A percentile compares a stretch with the other conserved stretches of the same genome.
Conservation (phyloP, 805 yeast genomes). For the Yarrowia osloensis region DNA sequence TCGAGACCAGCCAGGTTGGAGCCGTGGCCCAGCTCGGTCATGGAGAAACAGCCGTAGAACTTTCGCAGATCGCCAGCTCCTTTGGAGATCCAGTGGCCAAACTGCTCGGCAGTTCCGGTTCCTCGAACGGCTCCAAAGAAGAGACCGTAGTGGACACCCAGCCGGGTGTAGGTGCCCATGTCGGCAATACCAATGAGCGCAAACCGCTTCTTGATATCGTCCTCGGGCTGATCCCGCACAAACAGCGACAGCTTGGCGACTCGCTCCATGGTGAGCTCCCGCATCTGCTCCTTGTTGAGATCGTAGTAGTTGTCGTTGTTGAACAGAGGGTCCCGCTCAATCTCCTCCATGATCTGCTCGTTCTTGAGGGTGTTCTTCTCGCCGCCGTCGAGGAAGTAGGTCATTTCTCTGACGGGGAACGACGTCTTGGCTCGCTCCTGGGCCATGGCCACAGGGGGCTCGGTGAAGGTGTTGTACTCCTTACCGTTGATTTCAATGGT, state of each 20-base stretch:
- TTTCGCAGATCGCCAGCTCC: constrained; percentile 45
- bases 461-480: constrained; percentile 38
- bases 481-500: constrained; percentile 29
- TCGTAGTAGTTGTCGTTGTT: constrained; percentile 51
- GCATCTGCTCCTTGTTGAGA: constrained; percentile 47
- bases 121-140: constrained; percentile 82
- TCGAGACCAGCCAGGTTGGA: constrained; percentile 92
- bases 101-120: constrained; percentile 83
- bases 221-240: constrained; percentile 38
- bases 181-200: constrained; percentile 49
- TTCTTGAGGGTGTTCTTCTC: constrained; percentile 44
- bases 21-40: constrained; percentile 94
- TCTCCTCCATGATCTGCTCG: constrained; percentile 47
- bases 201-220: constrained; percentile 37
- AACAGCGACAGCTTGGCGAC: constrained; percentile 41
- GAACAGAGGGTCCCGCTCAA: constrained; percentile 60
- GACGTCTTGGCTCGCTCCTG: constrained; percentile 46
- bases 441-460: constrained; percentile 45
- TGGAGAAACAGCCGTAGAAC: constrained; percentile 81
- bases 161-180: constrained; percentile 76
- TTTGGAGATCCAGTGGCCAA: constrained; percentile 77
- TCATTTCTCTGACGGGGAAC: constrained; percentile 46
- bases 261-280: constrained; percentile 44
- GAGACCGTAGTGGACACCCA: constrained; percentile 86
- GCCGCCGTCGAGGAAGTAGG: constrained; percentile 50